Conservation (phyloP, 179 eudicot species). For the Drosera spatulata region DNA sequence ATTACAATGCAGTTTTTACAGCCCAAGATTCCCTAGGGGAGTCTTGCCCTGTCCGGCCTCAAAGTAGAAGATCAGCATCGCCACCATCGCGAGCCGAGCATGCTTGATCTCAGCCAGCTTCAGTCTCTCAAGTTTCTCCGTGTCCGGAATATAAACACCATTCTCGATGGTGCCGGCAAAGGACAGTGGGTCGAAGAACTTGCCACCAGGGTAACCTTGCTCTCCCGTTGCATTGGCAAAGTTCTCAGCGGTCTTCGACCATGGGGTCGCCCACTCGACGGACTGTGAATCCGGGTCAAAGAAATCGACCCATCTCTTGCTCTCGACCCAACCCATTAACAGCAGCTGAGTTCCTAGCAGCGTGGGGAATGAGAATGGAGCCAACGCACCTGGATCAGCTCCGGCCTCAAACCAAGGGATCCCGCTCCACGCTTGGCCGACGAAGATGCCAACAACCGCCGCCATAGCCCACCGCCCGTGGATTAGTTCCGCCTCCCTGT, state of each 20-base stretch:
- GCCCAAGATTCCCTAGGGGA: slow-evolving; percentile 83
- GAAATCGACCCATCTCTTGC: slow-evolving; percentile 97
- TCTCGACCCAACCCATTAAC: slow-evolving; percentile 98
- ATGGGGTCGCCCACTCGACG: slow-evolving; percentile 96
- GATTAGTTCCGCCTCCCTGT: slow-evolving; percentile 93
- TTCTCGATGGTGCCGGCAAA: slow-evolving; percentile 47
- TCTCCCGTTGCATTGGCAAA: slow-evolving; percentile 78
- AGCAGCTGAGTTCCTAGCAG: slow-evolving; percentile 86
- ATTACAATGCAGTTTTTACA: slow-evolving; percentile 21
- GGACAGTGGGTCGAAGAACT: slow-evolving; percentile 78
- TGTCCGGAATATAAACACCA: slow-evolving; percentile 59
- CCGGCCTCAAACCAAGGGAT: slow-evolving; percentile 96
- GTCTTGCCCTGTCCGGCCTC: slow-evolving; percentile 97
- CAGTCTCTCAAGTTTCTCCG: slow-evolving; percentile 74
- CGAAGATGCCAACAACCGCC: slow-evolving; percentile 80
- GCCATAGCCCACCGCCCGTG: slow-evolving; percentile 98
- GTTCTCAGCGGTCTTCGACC: slow-evolving; percentile 81
- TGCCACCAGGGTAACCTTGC: slow-evolving; percentile 95
- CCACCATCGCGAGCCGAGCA: slow-evolving; percentile 88
- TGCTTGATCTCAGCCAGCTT: slow-evolving; percentile 93
- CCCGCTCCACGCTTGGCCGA: slow-evolving; percentile 89
- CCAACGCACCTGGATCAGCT: slow-evolving; percentile 80
- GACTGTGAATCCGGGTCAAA: slow-evolving; percentile 90
- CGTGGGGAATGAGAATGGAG: slow-evolving; percentile 79
- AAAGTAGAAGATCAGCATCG: slow-evolving; percentile 82